phyloP scores from a whole-genome alignment of 2,329 filamentous ascomycete genomes.

The Fusarium circinatum region DNA sequence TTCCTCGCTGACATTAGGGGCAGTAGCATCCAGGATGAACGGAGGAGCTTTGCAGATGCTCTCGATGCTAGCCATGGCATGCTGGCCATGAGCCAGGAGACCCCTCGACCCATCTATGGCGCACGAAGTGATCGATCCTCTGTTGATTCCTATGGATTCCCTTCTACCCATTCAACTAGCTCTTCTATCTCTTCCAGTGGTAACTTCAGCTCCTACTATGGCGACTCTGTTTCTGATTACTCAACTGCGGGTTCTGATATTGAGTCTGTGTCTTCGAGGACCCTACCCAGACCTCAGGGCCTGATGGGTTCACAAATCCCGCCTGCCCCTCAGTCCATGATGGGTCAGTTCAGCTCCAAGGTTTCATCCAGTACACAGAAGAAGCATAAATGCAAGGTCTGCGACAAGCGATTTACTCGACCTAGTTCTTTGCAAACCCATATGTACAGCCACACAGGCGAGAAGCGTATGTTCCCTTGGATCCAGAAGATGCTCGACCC shows the following conservation, averaged over 20 bases:
- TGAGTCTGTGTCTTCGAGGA: conserved; percentile 81
- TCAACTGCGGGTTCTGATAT: conserved; percentile 90
- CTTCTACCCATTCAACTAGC: conserved; percentile 82
- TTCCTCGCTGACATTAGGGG: conserved; percentile 29
- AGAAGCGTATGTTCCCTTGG: conserved; percentile 81
- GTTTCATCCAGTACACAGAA: conserved; percentile 95
- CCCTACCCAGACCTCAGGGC: conserved; percentile 81
- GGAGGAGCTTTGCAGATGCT: conserved; percentile 84
- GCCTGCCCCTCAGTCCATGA: conserved; percentile 94
- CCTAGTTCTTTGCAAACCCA: conserved; percentile 96
- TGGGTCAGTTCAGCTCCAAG: conserved; percentile 98
- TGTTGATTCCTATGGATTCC: conserved; percentile 90
- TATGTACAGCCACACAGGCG: conserved; percentile 98
- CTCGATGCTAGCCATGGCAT: conserved; percentile 94
- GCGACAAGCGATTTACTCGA: conserved; percentile 95
- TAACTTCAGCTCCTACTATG: conserved; percentile 85
- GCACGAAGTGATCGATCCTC: conserved; percentile 74
- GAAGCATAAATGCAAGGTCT: conserved; percentile 99
- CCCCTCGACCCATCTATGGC: conserved; percentile 89
- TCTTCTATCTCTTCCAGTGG: conserved; percentile 90
- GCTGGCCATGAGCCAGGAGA: conserved; percentile 96
- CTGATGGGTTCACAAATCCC: conserved; percentile 71
- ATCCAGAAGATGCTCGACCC: not conserved
- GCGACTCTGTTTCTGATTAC: conserved; percentile 90
- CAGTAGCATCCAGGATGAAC: conserved; percentile 54